Percentiles rank a stretch among this genome's conserved stretches.
Conservation (phyloP, 176 grass and related monocot species). For the Triticum turgidum region DNA sequence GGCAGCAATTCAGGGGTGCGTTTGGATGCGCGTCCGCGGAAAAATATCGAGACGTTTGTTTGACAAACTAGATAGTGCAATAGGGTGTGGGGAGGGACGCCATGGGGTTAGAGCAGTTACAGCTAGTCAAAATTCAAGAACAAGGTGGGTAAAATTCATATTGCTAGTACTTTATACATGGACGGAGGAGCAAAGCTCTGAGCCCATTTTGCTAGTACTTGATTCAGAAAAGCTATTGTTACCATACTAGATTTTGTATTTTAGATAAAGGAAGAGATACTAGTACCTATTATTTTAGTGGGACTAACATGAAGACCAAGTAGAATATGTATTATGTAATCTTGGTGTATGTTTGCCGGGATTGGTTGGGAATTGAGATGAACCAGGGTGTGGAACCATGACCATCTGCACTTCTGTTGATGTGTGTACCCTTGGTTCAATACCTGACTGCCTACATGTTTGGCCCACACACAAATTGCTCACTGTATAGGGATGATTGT, state of each 20-base stretch:
- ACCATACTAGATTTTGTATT: not conserved
- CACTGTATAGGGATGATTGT: too few relatives aligned
- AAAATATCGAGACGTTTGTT: not conserved
- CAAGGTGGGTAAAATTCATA: not conserved
- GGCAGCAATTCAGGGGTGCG: not conserved
- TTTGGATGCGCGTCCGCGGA: not conserved
- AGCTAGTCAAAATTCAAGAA: not conserved
- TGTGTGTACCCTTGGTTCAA: not conserved
- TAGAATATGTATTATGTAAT: not conserved
- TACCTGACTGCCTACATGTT: not conserved
- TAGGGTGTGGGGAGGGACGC: not conserved
- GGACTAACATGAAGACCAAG: not conserved
- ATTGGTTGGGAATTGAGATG: slow-evolving; percentile 1
- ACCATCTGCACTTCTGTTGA: not conserved
- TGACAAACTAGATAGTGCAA: not conserved
- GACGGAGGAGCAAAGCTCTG: not conserved
- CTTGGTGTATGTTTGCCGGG: not conserved
- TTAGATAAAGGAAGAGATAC: not conserved
- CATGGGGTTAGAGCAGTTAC: not conserved
- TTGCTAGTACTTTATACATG: not conserved
- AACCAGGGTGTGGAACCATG: not conserved
- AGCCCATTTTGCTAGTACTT: not conserved
- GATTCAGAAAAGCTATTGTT: not conserved
- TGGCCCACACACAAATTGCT: not conserved
- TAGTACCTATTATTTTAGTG: too few relatives aligned